Percentiles rank a stretch among this genome's conserved stretches.
These are phyloP conservation scores for Botrytis byssoidea DNA, from an alignment of 2,329 filamentous ascomycete species.

Conservation along the genomic window DNA sequence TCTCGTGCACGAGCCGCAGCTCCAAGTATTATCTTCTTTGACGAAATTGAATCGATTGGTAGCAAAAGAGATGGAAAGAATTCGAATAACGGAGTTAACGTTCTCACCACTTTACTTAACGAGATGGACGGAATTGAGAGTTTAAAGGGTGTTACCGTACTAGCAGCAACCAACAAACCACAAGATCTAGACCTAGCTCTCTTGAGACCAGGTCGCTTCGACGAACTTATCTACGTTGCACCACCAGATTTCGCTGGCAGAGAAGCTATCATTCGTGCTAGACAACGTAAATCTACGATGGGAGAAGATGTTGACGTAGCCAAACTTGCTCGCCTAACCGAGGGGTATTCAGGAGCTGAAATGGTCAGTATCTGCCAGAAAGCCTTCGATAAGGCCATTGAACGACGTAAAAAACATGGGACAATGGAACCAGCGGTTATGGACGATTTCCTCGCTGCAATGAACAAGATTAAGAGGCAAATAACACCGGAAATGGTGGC, in stretches of 20 bases:
- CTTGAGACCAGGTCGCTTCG: constrained; percentile 81
- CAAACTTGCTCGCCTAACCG: constrained; percentile 60
- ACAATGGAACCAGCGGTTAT: constrained; percentile 44
- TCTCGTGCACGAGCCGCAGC: constrained; percentile 79
- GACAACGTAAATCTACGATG: constrained; percentile 60
- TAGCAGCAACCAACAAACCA: constrained; percentile 90
- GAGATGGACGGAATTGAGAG: constrained; percentile 95
- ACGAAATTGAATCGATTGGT: constrained; percentile 87
- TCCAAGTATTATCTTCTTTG: constrained; percentile 94
- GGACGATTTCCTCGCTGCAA: constrained; percentile 47
- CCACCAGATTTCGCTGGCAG: constrained; percentile 73
- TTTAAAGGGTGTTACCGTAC: constrained; percentile 77
- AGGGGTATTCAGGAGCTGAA: constrained; percentile 85
- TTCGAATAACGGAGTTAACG: constrained; percentile 64
- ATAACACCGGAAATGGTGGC: constrained; percentile 59
- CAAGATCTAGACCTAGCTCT: constrained; percentile 83
- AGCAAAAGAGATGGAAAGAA: constrained; percentile 48
- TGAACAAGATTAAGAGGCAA: constrained; percentile 51
- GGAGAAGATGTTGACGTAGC: constrained; percentile 63
- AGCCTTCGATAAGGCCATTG: constrained; percentile 51
- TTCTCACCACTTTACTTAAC: constrained; percentile 83
- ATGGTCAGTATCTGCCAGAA: constrained; percentile 60
- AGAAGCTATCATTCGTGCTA: constrained; percentile 71
- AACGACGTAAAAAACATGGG: constrained; percentile 47
- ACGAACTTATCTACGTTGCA: constrained; percentile 80